Evolutionary conservation across 305 asterid species (phyloP), one percentile per base, ranked within the genome.

Genomic region (Fraxinus baroniana): DNA sequence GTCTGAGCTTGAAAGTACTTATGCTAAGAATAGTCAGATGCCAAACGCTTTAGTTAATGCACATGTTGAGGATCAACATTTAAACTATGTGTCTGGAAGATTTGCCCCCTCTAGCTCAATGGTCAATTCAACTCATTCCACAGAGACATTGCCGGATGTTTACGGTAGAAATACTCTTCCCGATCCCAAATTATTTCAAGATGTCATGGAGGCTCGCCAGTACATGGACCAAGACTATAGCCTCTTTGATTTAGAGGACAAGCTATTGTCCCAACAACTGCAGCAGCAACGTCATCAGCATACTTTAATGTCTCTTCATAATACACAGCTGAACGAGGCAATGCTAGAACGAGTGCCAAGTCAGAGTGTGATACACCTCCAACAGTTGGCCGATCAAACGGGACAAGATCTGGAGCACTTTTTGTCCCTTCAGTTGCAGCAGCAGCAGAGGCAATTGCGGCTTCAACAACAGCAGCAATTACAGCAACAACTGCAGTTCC

Each of bases 1-100:
- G 99, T 95, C 99, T 79, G 99, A 95, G 87, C 97, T 95, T 73
- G 98, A 95, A 79, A 93, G 93, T 83, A 86, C 91, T 72, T 84
- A 84, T 78, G 66, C 91, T 8, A 91, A 92, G 89, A 92, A 87
- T 85, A 92, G 91, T 22, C 93, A 82, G 82, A 72, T 85, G 18
- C 82, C 86, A 28, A 76, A 74, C 8, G 35, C 74, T 79, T 78
- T 93, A 73, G 86, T 87, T 37, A 84, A 85, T 39, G 89, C 88
- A 60, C 88, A 80, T 79, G 85, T 79, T 41, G 94, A 83, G 81
- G 94, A 89, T 70, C 89, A 84, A 72, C 83, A 80, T 73, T 83
- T 84, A 41, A 89, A 87, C 86, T 88, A 92, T 81, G 77, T 85
- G 18, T 73, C 94, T 83, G 92, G 89, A 76, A 89, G 91, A 85